Base-by-base conservation (phyloP, 805 yeast genomes). In the Saturnispora dispora region DNA sequence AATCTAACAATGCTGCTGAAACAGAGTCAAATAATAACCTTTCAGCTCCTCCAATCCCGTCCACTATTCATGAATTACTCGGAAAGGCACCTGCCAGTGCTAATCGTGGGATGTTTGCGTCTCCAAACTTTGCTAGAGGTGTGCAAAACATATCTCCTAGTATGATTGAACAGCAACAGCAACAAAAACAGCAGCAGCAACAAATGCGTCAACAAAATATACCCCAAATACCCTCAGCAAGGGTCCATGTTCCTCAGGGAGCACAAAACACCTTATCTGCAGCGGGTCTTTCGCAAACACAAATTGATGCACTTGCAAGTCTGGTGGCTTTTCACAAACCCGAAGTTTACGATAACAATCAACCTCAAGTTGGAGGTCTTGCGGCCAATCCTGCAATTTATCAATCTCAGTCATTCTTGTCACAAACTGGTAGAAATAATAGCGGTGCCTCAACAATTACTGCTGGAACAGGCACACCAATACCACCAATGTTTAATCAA, bases 221-320 rank as follows among this genome's bases (percentile, higher is more conserved):
- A 36, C 11, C 17, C 15, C 15, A 40, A 44, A 20, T 30, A 33
- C 17, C 15, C 41, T 30, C 42, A n/a, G 18, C 35, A n/a, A 40
- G 77, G 56, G 79, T 82, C 15, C 76, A 77, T 0, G 87, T 85
- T 4, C 93, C 93, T 1, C 80, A 80, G 5, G 88, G 88, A 10
- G 91, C 90, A 2, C 77, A 79, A 55, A 66, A 72, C 20, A 77
- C 88, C 1, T 64, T 85, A 44, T 74, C 75, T 6, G 76, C 79
- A 6, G 88, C 83, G 2, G 93, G 93, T 0, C 71, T 85, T 41
- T 71, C 80, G 2, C 78, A 75, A 52, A 80, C 79, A 36, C 93
- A 85, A 62, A 84, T 85, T 13, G 87, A 83, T 59, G 80, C 88
- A 2, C 68, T 85, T 33, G 81, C 87, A 5, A 87, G 87, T 0